Percentiles rank a stretch among this genome's conserved stretches.
Evolutionary conservation across 2,329 filamentous ascomycete genomes (phyloP).

Genomic region (Graphium sp.): DNA sequence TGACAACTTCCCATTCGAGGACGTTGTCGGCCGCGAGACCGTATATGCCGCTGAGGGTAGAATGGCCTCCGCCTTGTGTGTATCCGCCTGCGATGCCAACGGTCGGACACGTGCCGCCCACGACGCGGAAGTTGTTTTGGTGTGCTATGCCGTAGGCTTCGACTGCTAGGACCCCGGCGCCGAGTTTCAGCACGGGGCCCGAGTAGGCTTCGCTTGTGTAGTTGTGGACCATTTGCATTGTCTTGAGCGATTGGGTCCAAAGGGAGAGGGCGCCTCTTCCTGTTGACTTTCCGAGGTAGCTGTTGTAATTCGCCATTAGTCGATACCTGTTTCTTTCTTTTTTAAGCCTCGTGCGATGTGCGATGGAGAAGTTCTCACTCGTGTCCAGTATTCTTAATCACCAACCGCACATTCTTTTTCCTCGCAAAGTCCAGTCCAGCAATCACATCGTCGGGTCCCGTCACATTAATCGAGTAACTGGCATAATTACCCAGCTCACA

Average conservation of each 20-base stretch:
- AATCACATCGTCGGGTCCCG: conserved; percentile 12
- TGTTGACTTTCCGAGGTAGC: conserved; percentile 16
- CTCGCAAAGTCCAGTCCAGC: conserved; percentile 18
- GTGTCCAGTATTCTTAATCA: conserved; percentile 16
- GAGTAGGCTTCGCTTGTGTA: conserved; percentile 13
- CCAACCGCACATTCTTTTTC: conserved; percentile 17
- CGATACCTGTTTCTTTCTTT: neutral
- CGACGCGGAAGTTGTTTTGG: conserved; percentile 22
- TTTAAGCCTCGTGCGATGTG: neutral
- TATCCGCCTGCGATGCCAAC: conserved; percentile 44
- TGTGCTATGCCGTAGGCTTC: conserved; percentile 35
- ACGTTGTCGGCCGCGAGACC: conserved; percentile 44
- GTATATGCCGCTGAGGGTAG: conserved; percentile 28
- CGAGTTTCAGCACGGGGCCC: conserved; percentile 34
- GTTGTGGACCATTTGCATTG: conserved; percentile 9
- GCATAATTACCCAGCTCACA: conserved; percentile 27
- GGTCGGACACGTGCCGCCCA: conserved; percentile 33
- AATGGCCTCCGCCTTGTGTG: conserved; percentile 42
- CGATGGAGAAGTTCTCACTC: conserved; percentile 10
- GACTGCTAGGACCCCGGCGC: conserved; percentile 32
- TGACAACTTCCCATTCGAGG: conserved; percentile 37
- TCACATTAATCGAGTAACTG: conserved; percentile 18
- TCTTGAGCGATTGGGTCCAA: conserved; percentile 22
- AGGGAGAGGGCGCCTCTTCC: conserved; percentile 17
- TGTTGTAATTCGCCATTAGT: conserved; percentile 12